A percentile compares a stretch with the other conserved stretches of the same genome.
These are phyloP conservation scores for Cunninghamia lanceolata DNA, from an alignment of 75 land plant genomes.

Conservation along the genomic window DNA sequence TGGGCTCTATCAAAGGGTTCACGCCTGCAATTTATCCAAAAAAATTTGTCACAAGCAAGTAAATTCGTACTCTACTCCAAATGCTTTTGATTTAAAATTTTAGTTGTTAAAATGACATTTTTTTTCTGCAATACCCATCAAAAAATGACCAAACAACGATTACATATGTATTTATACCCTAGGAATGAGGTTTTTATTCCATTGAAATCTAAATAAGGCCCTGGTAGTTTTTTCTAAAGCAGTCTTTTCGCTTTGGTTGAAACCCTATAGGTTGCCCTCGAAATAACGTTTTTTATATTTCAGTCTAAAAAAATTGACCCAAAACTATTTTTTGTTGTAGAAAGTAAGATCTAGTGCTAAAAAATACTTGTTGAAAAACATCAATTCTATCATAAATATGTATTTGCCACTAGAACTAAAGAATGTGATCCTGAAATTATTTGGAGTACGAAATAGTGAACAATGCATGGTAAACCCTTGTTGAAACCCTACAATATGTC, in stretches of 20 bases:
- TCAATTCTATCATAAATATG: background rate
- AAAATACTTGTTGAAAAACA: background rate
- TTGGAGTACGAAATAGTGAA: background rate
- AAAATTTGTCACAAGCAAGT: background rate
- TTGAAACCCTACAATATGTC: background rate
- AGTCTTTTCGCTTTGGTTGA: background rate
- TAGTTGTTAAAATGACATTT: background rate
- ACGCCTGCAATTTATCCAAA: background rate
- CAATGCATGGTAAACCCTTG: background rate
- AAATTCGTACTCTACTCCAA: background rate
- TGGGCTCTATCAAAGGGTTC: background rate
- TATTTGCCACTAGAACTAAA: background rate
- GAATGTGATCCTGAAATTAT: background rate
- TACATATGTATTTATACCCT: background rate
- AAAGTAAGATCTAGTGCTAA: background rate
- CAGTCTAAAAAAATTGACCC: background rate
- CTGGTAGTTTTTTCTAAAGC: background rate
- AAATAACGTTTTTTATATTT: background rate
- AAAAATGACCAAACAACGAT: background rate
- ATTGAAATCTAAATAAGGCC: no score
- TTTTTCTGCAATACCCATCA: background rate
- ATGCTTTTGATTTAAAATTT: background rate
- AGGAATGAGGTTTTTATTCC: background rate
- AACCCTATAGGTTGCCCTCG: background rate
- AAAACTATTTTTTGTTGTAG: background rate